Evolutionary conservation across 140 eudicot genomes (phyloP).

Genomic region (Erigeron philadelphicus): DNA sequence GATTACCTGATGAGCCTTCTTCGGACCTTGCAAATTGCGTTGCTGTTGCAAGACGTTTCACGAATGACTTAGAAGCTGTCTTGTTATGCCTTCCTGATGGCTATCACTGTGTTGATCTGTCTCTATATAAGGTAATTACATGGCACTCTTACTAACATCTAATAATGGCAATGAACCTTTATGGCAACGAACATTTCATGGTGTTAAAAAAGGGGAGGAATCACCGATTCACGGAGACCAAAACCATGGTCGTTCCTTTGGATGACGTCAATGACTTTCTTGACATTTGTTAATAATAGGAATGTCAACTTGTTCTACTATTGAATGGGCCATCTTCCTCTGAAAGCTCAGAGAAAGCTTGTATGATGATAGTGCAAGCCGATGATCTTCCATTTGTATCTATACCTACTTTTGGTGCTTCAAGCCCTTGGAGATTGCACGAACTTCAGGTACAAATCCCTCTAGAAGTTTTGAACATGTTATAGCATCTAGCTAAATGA

Average conservation of each 20-base stretch:
- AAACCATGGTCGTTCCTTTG: conserved; percentile 10
- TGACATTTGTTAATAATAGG: conserved; percentile 45
- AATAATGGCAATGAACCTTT: not conserved
- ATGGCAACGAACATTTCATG: not conserved
- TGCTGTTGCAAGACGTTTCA: conserved; percentile 53
- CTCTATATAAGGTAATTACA: conserved; percentile 67
- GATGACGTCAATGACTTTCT: conserved; percentile 7
- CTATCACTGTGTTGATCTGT: conserved; percentile 73
- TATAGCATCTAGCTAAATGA: conserved; percentile 5
- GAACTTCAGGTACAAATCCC: conserved; percentile 51
- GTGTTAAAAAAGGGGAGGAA: conserved; percentile 2
- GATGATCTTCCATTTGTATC: conserved; percentile 70
- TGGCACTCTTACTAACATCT: not conserved
- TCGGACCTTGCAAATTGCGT: conserved; percentile 59
- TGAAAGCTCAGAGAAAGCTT: conserved; percentile 68
- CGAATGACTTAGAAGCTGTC: conserved; percentile 55
- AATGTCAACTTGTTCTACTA: conserved; percentile 71
- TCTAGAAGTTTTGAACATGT: conserved; percentile 7
- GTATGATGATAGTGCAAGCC: conserved; percentile 70
- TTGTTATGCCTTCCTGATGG: conserved; percentile 64
- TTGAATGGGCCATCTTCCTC: conserved; percentile 52
- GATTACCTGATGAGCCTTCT: conserved; percentile 69
- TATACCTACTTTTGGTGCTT: conserved; percentile 31
- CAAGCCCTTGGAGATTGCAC: conserved; percentile 56
- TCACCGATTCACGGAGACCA: conserved; percentile 8